Conservation (phyloP, 192 early-diverging fungal genomes). For the Endogone sp. region DNA sequence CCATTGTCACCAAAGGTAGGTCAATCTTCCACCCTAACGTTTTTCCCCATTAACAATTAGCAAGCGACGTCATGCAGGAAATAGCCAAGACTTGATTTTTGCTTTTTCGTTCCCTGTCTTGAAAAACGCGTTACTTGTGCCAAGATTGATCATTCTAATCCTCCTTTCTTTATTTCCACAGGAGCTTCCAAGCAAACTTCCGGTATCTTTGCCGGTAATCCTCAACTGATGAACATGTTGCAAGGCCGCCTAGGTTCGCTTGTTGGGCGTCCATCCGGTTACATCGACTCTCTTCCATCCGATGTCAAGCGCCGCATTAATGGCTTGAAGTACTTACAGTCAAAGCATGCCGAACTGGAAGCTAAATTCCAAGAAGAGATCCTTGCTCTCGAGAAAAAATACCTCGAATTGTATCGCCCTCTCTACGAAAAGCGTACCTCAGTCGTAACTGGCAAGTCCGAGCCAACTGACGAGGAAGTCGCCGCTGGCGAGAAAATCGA, state of each 20-base stretch:
- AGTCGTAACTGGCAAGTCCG: constrained; percentile 72
- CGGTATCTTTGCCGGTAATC: constrained; percentile 45
- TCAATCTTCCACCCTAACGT: not conserved
- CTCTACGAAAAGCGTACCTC: constrained; percentile 85
- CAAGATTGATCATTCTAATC: no score
- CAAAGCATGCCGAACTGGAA: constrained; percentile 82
- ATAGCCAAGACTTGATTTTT: no score
- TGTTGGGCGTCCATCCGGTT: constrained; percentile 73
- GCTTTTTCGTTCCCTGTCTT: no score
- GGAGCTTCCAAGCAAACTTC: not conserved
- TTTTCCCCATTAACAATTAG: not conserved
- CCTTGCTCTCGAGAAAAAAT: constrained; percentile 95
- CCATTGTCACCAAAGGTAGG: not conserved
- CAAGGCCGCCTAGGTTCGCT: constrained; percentile 77
- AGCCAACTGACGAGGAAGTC: constrained; percentile 91
- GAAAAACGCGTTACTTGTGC: no score
- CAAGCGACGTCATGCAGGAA: not conserved
- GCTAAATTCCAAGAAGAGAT: constrained; percentile 92
- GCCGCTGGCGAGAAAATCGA: constrained; percentile 59
- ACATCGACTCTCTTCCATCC: constrained; percentile 66
- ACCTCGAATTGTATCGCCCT: constrained; percentile 78
- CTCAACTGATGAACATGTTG: constrained; percentile 65
- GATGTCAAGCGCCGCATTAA: constrained; percentile 83
- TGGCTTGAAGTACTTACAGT: constrained; percentile 84
- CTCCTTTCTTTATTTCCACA: no score